Percentiles rank a stretch among this genome's conserved stretches.
These are phyloP conservation scores for Nitzschia sp. DNA, from an alignment of 108 stramenopile genomes.

Conservation along the genomic window DNA sequence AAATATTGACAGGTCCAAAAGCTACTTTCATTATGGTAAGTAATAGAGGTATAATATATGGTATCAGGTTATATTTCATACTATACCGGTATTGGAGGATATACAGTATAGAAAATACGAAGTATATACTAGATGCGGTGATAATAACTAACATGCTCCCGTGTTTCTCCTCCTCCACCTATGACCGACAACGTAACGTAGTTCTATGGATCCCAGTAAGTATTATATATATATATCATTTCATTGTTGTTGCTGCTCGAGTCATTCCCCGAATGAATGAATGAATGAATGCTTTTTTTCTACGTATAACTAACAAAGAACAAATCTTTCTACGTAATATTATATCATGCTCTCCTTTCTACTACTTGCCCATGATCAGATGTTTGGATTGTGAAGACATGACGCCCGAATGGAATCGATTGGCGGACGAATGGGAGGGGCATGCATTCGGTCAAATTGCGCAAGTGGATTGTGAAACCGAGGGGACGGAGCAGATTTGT, in stretches of 20 bases:
- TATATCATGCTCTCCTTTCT: too few relatives aligned
- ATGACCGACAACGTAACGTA: neutral
- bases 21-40: neutral
- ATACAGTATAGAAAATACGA: neutral
- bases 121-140: neutral
- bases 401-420: conserved; percentile 62
- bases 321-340: too few relatives aligned
- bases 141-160: neutral
- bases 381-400: neutral
- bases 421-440: conserved; percentile 56
- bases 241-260: too few relatives aligned
- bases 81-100: too few relatives aligned
- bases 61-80: too few relatives aligned
- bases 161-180: neutral
- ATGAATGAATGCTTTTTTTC: neutral
- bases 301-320: too few relatives aligned
- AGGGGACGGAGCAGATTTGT: conserved; percentile 67
- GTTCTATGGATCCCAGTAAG: conserved; percentile 5
- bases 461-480: conserved; percentile 73
- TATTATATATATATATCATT: too few relatives aligned
- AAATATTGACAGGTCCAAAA: neutral
- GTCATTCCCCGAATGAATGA: neutral
- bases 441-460: conserved; percentile 51
- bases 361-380: too few relatives aligned
- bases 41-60: neutral